Percentiles rank a stretch among this genome's conserved stretches.
phyloP scores from a whole-genome alignment of 164 flowering plant species.

The Kalanchoe fedtschenkoi region DNA sequence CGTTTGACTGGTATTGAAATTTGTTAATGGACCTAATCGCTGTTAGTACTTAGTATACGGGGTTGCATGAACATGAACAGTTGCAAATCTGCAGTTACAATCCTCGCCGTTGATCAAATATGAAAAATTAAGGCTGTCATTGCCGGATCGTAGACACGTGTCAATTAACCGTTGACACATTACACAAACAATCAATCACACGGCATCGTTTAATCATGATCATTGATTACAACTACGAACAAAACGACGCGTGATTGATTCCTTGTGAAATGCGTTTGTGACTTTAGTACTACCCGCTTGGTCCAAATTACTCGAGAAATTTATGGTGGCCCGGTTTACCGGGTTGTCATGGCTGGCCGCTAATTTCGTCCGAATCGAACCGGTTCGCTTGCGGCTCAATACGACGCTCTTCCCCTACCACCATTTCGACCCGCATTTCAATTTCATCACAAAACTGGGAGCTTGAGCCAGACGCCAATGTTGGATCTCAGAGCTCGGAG shows the following conservation, averaged over 20 bases:
- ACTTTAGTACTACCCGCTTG: too few relatives aligned
- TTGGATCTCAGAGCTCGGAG: background rate
- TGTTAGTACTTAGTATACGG: too few relatives aligned
- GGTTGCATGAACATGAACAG: too few relatives aligned
- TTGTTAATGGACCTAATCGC: too few relatives aligned
- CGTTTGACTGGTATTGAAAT: too few relatives aligned
- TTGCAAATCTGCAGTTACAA: constrained; percentile 3
- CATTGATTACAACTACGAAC: background rate
- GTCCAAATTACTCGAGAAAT: background rate
- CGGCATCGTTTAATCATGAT: too few relatives aligned
- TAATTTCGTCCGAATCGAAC: too few relatives aligned
- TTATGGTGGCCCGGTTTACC: background rate
- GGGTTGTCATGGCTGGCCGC: background rate
- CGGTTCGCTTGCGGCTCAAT: background rate
- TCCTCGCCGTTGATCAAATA: background rate
- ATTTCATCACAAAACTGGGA: background rate
- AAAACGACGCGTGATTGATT: background rate
- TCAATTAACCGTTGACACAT: too few relatives aligned
- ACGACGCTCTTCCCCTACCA: background rate
- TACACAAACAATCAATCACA: too few relatives aligned
- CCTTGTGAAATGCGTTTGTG: too few relatives aligned
- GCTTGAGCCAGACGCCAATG: constrained; percentile 1
- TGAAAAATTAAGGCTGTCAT: too few relatives aligned
- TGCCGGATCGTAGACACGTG: too few relatives aligned
- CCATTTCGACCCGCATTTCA: background rate